These are phyloP conservation scores for Emiliania huxleyi DNA, from an alignment of 78 protist genomes.

Conservation along the genomic window DNA sequence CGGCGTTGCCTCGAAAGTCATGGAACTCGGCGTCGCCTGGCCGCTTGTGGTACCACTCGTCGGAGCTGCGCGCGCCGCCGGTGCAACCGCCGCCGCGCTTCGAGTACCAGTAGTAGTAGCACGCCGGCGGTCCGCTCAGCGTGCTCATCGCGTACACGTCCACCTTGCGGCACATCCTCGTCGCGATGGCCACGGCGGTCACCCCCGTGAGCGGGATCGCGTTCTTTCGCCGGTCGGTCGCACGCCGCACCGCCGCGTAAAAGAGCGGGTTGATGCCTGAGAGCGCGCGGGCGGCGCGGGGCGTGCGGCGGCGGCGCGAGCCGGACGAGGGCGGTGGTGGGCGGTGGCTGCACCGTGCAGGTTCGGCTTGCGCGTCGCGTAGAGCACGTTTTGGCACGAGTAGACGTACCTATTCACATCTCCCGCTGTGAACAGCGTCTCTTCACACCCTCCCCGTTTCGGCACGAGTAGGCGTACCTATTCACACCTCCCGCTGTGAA, in stretches of 20 bases:
- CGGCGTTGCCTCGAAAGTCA: neutral
- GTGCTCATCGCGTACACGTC: neutral
- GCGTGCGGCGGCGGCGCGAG: too few relatives aligned
- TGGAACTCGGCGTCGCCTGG: neutral
- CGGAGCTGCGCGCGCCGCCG: neutral
- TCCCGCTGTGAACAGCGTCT: too few relatives aligned
- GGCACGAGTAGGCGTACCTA: constrained; percentile 4
- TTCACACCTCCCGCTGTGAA: too few relatives aligned
- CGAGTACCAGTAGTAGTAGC: neutral
- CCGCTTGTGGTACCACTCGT: neutral
- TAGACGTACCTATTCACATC: too few relatives aligned
- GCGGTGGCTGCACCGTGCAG: neutral
- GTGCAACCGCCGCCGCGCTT: neutral
- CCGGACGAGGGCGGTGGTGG: too few relatives aligned
- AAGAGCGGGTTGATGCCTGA: neutral
- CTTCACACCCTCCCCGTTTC: too few relatives aligned
- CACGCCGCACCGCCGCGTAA: neutral
- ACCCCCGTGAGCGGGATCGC: neutral
- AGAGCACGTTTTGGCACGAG: constrained; percentile 16
- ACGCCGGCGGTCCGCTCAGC: neutral
- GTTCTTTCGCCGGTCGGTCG: neutral
- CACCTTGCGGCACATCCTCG: neutral
- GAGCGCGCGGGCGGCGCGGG: too few relatives aligned
- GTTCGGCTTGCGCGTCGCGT: neutral
- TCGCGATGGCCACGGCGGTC: neutral